Evolutionary conservation across 73 alveolate genomes (phyloP).

Genomic region (Blepharisma japonicum): DNA sequence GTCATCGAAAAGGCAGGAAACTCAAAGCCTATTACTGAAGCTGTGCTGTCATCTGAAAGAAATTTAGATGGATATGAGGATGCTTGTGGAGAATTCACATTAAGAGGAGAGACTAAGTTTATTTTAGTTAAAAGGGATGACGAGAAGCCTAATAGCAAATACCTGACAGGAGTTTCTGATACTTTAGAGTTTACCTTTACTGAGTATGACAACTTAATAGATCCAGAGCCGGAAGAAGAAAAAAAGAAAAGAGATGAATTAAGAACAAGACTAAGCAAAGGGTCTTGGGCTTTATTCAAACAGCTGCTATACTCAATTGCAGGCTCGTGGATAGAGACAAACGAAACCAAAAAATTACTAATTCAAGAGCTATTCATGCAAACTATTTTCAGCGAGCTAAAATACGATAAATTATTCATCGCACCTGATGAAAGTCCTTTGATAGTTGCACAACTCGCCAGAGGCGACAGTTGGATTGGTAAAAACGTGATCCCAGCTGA

Average conservation of each 20-base stretch:
- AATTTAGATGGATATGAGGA: constrained; percentile 16
- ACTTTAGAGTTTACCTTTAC: not conserved
- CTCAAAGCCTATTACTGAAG: not conserved
- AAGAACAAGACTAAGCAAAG: constrained; percentile 2
- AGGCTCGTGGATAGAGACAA: not conserved
- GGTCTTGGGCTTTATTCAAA: not conserved
- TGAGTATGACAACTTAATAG: not conserved
- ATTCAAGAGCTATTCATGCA: not conserved
- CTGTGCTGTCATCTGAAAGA: not conserved
- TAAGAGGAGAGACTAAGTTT: not conserved
- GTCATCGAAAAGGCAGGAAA: constrained; percentile 10
- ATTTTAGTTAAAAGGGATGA: not conserved
- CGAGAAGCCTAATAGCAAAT: not conserved
- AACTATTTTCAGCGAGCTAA: not conserved
- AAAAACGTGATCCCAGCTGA: not conserved
- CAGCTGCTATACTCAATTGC: not conserved
- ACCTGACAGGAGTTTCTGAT: not conserved
- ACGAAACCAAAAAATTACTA: not conserved
- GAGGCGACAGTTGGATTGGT: constrained; percentile 15
- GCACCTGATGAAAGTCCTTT: not conserved
- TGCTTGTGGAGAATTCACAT: not conserved
- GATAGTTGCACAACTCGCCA: not conserved
- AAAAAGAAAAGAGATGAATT: not conserved
- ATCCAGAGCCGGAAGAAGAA: not conserved
- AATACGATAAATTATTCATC: not conserved